Evolutionary conservation across 75 land plant species (phyloP).

Genomic region (Pseudotsuga menziesii): DNA sequence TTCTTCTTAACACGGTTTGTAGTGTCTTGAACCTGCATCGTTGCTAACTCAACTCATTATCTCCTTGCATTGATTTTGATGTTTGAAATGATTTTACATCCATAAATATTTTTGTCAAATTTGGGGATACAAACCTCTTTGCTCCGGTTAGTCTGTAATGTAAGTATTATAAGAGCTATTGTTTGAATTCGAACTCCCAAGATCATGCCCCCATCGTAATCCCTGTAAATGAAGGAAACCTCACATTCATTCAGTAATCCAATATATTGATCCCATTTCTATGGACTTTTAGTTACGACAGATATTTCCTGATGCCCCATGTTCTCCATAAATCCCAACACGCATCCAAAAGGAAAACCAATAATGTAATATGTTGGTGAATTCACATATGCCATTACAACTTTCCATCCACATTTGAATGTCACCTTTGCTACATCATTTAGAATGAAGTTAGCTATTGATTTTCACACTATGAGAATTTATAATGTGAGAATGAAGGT

Average conservation of each 20-base stretch:
- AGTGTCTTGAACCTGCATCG: constrained; percentile 3
- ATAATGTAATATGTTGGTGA: constrained; percentile 34
- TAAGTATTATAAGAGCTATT: constrained; percentile 9
- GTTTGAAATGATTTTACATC: constrained; percentile 1
- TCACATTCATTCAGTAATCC: too few species aligned
- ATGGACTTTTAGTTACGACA: background rate
- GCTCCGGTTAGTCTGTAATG: constrained; percentile 20
- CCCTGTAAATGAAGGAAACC: constrained; percentile 6
- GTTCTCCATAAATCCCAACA: constrained; percentile 40
- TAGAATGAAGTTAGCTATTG: background rate
- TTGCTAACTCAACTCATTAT: background rate
- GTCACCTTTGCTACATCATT: constrained; percentile 31
- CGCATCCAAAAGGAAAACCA: constrained; percentile 45
- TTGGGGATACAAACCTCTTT: constrained; percentile 12
- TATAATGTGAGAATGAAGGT: too few species aligned
- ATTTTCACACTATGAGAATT: background rate
- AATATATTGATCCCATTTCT: background rate
- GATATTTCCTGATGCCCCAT: constrained; percentile 29
- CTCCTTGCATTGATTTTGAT: background rate
- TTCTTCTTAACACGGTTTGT: constrained; percentile 7
- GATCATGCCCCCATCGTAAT: constrained; percentile 31
- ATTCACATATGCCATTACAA: constrained; percentile 42
- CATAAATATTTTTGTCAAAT: constrained; percentile 12
- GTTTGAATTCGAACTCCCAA: constrained; percentile 24
- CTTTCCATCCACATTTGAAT: constrained; percentile 55